Evolutionary conservation across 371 early-diverging fungal genomes (phyloP), one percentile per base, ranked within the genome.

Genomic region (Nosema muscidifuracis): DNA sequence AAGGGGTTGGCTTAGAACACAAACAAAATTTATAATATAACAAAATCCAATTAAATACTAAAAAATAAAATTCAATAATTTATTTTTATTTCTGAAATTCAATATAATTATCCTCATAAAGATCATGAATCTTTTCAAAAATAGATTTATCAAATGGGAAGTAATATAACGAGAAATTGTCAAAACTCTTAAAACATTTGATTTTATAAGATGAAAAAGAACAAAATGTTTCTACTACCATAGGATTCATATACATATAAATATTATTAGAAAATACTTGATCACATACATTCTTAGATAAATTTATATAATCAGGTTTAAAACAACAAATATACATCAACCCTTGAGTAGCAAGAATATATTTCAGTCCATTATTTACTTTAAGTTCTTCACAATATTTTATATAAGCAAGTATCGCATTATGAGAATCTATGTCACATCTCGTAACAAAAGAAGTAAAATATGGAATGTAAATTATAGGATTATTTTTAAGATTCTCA

Each of bases 91-190:
- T 34, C 20, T 47, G 2, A 50, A 61, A 69, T 31, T 69, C 61
- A 2, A 55, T 34, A 31, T 69, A 69, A 3, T 51, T 36, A 15
- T 69, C 70, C 4, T 47, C 34, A 33, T 60, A 50, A 31, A 44
- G n/a, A 2, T 61, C 51, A 18, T 26, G 31, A 0, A 69, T 38
- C 24, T 42, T 20, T 10, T 61, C 47, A 36, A 69, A 40, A 24
- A 61, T 31, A 1, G 70, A 61, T 40, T 60, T 43, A 47, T 69
- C 70, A 69, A 69, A 69, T 24, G 70, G 70, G 22, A 69, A 69
- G 61, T 38, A 61, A 38, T 56, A 69, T 24, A 69, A 22, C 15
- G 61, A 69, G 34, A 60, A 31, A 33, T 69, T 33, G n/a, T 69
- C 70, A 13, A 60, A 51, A 33, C 57, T 61, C 24, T 38, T 30